A percentile compares a stretch with the other conserved stretches of the same genome.
Conservation (phyloP, 1,284 basidiomycete genomes). For the Lentinus polychrous region DNA sequence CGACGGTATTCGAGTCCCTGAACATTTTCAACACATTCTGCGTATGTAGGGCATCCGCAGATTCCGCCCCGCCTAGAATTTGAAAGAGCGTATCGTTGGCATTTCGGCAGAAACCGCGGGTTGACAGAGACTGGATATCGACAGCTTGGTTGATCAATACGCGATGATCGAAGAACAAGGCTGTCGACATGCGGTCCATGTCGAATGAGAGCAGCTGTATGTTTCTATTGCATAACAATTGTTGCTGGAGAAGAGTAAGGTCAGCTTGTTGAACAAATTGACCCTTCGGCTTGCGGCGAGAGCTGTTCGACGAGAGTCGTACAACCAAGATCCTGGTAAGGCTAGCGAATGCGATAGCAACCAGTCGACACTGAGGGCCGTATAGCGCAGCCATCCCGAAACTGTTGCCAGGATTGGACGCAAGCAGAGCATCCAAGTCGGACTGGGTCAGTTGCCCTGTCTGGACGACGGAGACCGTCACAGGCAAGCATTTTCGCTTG, state of each 20-base stretch:
- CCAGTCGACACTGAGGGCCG: conserved; percentile 25
- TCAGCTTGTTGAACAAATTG: not conserved
- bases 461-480: no score
- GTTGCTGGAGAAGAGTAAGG: conserved; percentile 7
- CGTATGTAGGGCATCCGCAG: conserved; percentile 3
- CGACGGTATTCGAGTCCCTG: not conserved
- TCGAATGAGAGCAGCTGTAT: conserved; percentile 29
- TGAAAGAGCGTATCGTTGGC: not conserved
- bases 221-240: conserved; percentile 12
- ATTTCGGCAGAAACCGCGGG: not conserved
- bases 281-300: not conserved
- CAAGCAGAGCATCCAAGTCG: no score
- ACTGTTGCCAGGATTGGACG: conserved; percentile 1
- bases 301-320: conserved; percentile 8
- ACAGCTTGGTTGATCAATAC: conserved; percentile 33
- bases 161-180: conserved; percentile 30
- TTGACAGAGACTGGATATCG: conserved; percentile 32
- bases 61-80: conserved; percentile 9
- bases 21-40: conserved; percentile 6
- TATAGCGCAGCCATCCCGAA: conserved; percentile 36
- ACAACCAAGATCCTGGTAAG: conserved; percentile 26
- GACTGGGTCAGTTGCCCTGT: no score
- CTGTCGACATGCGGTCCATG: conserved; percentile 34
- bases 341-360: conserved; percentile 32
- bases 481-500: no score